Conservation (phyloP, 2,329 filamentous ascomycete species). For the Lomentospora prolificans region DNA sequence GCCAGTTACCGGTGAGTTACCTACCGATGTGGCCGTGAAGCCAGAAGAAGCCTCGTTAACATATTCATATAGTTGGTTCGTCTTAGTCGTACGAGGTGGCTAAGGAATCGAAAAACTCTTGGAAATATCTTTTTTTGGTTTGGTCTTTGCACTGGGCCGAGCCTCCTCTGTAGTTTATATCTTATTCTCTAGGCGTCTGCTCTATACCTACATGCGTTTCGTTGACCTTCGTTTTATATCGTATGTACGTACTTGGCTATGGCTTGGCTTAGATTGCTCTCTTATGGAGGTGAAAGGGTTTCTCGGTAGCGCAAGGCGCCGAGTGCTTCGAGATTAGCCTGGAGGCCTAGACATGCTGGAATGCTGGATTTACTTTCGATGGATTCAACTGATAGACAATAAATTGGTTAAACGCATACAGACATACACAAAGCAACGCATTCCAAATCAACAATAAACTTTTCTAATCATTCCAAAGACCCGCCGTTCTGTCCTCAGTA, state of each 20-base stretch:
- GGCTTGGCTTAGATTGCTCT: too few relatives aligned
- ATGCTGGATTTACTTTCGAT: too few relatives aligned
- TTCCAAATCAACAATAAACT: background rate
- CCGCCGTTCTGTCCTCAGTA: background rate
- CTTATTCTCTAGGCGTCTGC: constrained; percentile 37
- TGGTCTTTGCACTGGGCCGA: constrained; percentile 68
- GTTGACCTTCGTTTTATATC: background rate
- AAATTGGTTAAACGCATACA: constrained; percentile 6
- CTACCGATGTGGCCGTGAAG: background rate
- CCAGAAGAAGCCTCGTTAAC: background rate
- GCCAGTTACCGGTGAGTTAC: constrained; percentile 52
- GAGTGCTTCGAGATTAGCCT: too few relatives aligned
- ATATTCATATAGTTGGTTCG: constrained; percentile 40
- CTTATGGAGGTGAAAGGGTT: too few relatives aligned
- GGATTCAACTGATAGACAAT: too few relatives aligned
- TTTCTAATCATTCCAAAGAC: constrained; percentile 5
- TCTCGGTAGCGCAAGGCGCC: too few relatives aligned
- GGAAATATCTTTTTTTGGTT: constrained; percentile 73
- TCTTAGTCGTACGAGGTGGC: constrained; percentile 55
- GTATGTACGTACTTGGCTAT: background rate
- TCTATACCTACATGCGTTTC: background rate
- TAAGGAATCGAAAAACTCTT: constrained; percentile 51
- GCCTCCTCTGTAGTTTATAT: constrained; percentile 52
- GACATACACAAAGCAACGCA: constrained; percentile 2
- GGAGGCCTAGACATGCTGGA: too few relatives aligned